Evolutionary conservation across 2,329 filamentous ascomycete genomes (phyloP).

Genomic region (Fusarium caatingaense): DNA sequence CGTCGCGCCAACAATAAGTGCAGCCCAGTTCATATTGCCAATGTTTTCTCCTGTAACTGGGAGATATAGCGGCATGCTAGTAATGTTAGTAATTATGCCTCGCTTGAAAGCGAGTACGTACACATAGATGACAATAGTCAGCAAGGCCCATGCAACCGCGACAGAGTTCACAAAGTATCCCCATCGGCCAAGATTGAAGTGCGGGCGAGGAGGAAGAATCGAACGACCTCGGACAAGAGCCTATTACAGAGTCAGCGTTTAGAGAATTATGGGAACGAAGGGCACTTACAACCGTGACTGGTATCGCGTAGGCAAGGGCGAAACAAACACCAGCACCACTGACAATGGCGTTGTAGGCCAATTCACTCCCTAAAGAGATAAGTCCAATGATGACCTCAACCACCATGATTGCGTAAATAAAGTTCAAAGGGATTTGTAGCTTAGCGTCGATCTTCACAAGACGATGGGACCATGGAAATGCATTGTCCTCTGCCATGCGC

Average conservation of each 20-base stretch:
- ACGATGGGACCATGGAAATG: constrained; percentile 15
- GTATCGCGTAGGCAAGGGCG: constrained; percentile 9
- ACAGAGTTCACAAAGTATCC: constrained; percentile 14
- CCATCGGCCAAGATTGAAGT: constrained; percentile 20
- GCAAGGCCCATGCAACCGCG: constrained; percentile 7
- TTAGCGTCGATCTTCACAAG: not conserved
- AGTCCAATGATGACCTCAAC: constrained; percentile 14
- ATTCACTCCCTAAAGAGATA: constrained; percentile 12
- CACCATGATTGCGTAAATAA: constrained; percentile 5
- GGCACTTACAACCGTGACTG: constrained; percentile 2
- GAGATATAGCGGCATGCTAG: constrained; percentile 16
- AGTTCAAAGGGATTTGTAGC: constrained; percentile 11
- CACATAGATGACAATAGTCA: constrained; percentile 12
- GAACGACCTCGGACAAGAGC: constrained; percentile 13
- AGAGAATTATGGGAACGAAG: fast-evolving
- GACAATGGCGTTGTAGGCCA: constrained; percentile 23
- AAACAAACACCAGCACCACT: constrained; percentile 10
- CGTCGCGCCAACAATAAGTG: constrained; percentile 7
- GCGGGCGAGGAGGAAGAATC: not conserved
- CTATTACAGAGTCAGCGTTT: not conserved
- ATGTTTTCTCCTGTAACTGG: constrained; percentile 15
- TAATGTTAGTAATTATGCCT: not conserved
- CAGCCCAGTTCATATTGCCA: constrained; percentile 24
- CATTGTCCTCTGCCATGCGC: constrained; percentile 21
- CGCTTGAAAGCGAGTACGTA: not conserved